phyloP scores from a whole-genome alignment of 129 eudicot genomes.

The Apium graveolens region DNA sequence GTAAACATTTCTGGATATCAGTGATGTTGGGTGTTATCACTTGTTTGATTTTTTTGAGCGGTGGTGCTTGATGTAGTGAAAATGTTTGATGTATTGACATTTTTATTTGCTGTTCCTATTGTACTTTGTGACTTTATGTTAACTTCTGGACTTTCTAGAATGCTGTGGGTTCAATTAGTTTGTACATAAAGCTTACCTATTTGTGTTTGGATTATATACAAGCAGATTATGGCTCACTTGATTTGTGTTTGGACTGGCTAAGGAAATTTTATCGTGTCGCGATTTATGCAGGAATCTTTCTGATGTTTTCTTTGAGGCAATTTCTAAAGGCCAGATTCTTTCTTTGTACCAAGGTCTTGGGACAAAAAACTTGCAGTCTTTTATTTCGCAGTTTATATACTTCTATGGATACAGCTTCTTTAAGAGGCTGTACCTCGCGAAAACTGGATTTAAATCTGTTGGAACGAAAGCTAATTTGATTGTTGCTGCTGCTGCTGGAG shows the following conservation, averaged over 20 bases:
- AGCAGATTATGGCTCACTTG: background rate
- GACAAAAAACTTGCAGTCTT: conserved; percentile 82
- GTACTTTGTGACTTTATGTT: background rate
- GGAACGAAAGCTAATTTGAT: conserved; percentile 79
- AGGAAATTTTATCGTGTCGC: background rate
- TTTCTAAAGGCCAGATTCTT: conserved; percentile 62
- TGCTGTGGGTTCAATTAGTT: background rate
- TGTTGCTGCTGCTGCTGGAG: conserved; percentile 93
- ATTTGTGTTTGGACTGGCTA: background rate
- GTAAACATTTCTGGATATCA: too few relatives aligned
- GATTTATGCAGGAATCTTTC: conserved; percentile 53
- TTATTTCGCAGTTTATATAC: conserved; percentile 67
- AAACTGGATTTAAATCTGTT: conserved; percentile 57
- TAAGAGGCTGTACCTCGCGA: conserved; percentile 66
- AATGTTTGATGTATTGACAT: background rate
- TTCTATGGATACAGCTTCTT: conserved; percentile 92
- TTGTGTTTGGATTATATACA: background rate
- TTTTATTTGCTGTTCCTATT: background rate
- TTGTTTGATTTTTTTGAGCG: background rate
- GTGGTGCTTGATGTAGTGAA: background rate
- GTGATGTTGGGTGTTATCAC: background rate
- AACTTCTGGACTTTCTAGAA: background rate
- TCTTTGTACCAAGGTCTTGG: conserved; percentile 94
- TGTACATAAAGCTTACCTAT: background rate
- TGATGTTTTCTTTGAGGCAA: conserved; percentile 91